Evolutionary conservation across 768 basidiomycete species (phyloP).

Genomic region (Rickenella mellea): DNA sequence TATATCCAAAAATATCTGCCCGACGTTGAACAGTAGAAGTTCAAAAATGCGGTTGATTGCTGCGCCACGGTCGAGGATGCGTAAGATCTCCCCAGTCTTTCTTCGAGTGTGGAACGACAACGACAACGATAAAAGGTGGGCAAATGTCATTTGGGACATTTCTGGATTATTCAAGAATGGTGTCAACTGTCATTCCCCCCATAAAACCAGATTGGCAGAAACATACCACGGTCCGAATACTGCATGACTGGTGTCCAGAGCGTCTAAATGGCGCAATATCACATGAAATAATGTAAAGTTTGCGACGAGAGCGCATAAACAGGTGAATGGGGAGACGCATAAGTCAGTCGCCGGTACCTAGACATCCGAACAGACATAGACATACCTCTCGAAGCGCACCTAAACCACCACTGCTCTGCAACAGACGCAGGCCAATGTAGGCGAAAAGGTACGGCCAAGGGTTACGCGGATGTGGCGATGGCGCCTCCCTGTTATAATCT

Average conservation of each 20-base stretch:
- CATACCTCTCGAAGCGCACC: constrained; percentile 52
- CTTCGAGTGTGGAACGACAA: constrained; percentile 75
- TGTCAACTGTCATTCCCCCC: background rate
- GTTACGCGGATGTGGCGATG: constrained; percentile 26
- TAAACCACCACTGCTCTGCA: constrained; percentile 72
- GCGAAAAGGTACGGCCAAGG: constrained; percentile 56
- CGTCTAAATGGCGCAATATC: constrained; percentile 26
- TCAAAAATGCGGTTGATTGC: constrained; percentile 80
- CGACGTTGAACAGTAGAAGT: constrained; percentile 74
- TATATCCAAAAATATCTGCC: constrained; percentile 79
- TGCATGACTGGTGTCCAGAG: constrained; percentile 89
- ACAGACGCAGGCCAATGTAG: constrained; percentile 62
- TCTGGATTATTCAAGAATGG: constrained; percentile 29
- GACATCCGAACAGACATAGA: constrained; percentile 4
- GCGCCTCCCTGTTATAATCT: constrained; percentile 20
- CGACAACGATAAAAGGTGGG: constrained; percentile 81
- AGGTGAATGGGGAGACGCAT: no score
- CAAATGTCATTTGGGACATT: constrained; percentile 80
- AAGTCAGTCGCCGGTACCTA: no score
- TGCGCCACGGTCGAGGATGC: constrained; percentile 74
- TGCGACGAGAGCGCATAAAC: no score
- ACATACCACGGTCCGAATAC: constrained; percentile 63
- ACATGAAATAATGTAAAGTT: background rate
- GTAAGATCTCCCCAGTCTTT: constrained; percentile 79
- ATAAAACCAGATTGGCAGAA: background rate